These are phyloP conservation scores for Benincasa hispida DNA, from an alignment of 306 rosid species.

Conservation along the genomic window DNA sequence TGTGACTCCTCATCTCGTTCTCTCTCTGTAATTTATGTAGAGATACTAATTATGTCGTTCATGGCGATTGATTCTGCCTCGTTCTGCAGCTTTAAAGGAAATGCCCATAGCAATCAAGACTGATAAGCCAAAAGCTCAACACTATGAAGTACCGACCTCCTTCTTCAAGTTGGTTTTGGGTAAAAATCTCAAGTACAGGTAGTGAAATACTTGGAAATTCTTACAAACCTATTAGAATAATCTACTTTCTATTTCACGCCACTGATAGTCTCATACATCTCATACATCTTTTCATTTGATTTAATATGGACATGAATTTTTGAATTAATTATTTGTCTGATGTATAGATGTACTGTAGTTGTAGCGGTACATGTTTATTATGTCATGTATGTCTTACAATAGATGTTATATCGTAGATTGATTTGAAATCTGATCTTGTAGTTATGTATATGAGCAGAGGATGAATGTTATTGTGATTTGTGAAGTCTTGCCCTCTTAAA, in stretches of 20 bases:
- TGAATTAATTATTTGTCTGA: neutral
- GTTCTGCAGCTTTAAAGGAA: constrained; percentile 48
- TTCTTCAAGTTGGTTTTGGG: constrained; percentile 86
- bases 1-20: constrained; percentile 15
- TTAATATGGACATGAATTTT: neutral
- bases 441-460: neutral
- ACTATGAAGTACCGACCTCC: constrained; percentile 81
- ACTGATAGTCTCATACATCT: neutral
- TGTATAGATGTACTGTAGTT: neutral
- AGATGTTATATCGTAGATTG: neutral
- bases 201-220: neutral
- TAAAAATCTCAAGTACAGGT: constrained; percentile 76
- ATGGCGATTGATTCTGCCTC: neutral
- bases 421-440: neutral
- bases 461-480: neutral
- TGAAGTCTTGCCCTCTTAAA: neutral
- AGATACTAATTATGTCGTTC: neutral
- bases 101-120: constrained; percentile 87
- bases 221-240: neutral
- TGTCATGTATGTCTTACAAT: too few relatives aligned
- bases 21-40: neutral
- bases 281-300: neutral
- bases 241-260: neutral
- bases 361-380: neutral
- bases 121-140: constrained; percentile 61